Evolutionary conservation across 1,139 yeast genomes (phyloP).

Genomic region (Trichomonascaceae sp.): DNA sequence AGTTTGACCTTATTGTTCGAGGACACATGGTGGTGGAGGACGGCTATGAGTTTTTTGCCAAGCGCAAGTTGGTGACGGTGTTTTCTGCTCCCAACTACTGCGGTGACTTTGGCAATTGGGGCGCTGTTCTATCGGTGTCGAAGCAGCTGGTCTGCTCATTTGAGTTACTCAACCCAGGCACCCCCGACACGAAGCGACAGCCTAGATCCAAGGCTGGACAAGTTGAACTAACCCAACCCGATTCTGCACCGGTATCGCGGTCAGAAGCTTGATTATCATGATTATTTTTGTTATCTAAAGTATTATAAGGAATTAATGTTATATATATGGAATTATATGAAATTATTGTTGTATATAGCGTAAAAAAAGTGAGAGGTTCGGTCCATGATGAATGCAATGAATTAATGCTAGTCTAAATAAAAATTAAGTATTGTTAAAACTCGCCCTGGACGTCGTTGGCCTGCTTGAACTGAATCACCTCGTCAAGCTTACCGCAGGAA

Average conservation of each 20-base stretch:
- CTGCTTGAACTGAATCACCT: conserved; percentile 22
- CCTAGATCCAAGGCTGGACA: too few species aligned
- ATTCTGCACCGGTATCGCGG: too few species aligned
- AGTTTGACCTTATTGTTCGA: conserved; percentile 67
- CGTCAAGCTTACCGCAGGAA: conserved; percentile 63
- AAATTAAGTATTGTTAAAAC: not conserved
- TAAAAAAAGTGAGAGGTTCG: too few species aligned
- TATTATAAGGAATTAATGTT: too few species aligned
- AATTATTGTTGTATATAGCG: too few species aligned
- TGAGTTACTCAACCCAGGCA: conserved; percentile 71
- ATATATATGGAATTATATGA: too few species aligned
- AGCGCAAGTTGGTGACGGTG: conserved; percentile 64
- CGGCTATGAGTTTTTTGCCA: conserved; percentile 78
- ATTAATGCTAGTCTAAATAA: too few species aligned
- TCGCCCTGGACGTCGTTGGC: not conserved
- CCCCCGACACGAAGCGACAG: too few species aligned
- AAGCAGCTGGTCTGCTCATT: conserved; percentile 66
- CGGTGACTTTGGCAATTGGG: conserved; percentile 85
- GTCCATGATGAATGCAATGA: too few species aligned
- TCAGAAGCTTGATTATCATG: too few species aligned
- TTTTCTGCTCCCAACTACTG: conserved; percentile 86
- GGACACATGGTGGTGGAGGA: conserved; percentile 94
- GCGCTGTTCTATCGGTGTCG: conserved; percentile 81
- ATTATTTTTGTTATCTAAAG: too few species aligned
- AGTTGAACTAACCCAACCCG: too few species aligned